Evolutionary conservation across 2,329 filamentous ascomycete species (phyloP).

Genomic region (Microascus cirrosus): DNA sequence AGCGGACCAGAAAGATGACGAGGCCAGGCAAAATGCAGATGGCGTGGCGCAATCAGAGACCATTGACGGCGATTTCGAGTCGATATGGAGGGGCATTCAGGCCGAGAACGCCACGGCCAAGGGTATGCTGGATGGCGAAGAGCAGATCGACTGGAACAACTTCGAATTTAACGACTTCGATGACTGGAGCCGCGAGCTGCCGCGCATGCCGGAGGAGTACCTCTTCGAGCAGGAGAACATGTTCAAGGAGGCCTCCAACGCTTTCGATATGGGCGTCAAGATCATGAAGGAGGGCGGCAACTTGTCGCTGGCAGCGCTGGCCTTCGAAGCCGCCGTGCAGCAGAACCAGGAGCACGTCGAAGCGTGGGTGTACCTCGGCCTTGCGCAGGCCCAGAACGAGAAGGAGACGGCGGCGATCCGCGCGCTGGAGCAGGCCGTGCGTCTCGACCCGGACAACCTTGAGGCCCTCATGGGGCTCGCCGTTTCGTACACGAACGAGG

Average conservation of each 20-base stretch:
- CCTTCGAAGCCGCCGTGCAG: constrained; percentile 91
- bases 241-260: constrained; percentile 69
- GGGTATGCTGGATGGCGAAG: constrained; percentile 39
- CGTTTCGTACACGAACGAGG: constrained; percentile 97
- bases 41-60: constrained; percentile 46
- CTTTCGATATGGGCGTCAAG: constrained; percentile 84
- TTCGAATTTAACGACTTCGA: constrained; percentile 50
- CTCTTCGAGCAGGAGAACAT: constrained; percentile 92
- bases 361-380: constrained; percentile 87
- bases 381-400: constrained; percentile 94
- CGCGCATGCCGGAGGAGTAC: constrained; percentile 78
- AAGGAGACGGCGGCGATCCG: constrained; percentile 95
- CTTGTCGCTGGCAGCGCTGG: constrained; percentile 81
- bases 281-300: constrained; percentile 94
- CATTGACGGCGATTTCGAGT: constrained; percentile 78
- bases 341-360: constrained; percentile 79
- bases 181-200: constrained; percentile 50
- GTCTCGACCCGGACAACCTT: constrained; percentile 76
- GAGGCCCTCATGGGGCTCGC: constrained; percentile 89
- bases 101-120: constrained; percentile 36
- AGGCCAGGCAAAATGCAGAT: constrained; percentile 6
- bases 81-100: constrained; percentile 75
- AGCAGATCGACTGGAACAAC: constrained; percentile 65
- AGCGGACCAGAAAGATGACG: constrained; percentile 42
- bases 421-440: constrained; percentile 81